Base-by-base conservation (phyloP, 768 basidiomycete species). In the Phylloporus sp. region DNA sequence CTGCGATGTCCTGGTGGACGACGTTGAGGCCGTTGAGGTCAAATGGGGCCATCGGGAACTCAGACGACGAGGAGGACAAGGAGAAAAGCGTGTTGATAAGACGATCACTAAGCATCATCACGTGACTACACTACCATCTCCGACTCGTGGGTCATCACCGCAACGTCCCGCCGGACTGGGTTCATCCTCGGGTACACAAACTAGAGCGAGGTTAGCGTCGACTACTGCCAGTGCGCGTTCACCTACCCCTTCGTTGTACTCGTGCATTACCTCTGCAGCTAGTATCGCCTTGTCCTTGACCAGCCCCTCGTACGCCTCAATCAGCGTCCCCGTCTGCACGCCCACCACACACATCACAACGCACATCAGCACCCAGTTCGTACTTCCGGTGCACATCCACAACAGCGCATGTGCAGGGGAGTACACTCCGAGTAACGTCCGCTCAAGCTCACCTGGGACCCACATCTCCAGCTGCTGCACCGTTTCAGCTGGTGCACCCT, bases 171-270 rank as follows among this genome's bases (percentile, higher is more conserved):
- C 27, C 86, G 80, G 20, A 92, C 74, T 7, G 86, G 86, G 60
- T 88, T 85, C 54, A 90, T 68, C 54, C 84, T 80, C n/a, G 91
- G 91, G 59, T 86, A 81, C 4, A 93, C 91, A 64, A 90, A 93
- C 89, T 93, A 50, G 23, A 22, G 4, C 29, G n/a, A 6, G 11
- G 6, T 57, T 40, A 59, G 45, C 16, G 2, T 9, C 16, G 2
- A 2, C 43, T 7, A 10, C 28, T 5, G 15, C 28, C 31, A 22
- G 7, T 8, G 20, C 20, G 26, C 27, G 22, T 11, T 4, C 3
- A 76, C 82, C 34, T 57, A 90, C 91, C 70, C 80, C 81, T 65
- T 82, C 74, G 55, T 93, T 87, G 60, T 93, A 93, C 68, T 93
- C 91, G 60, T 82, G 80, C 78, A 93, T 76, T 16, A 91, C 87